These are phyloP conservation scores for Heterobasidion irregulare DNA, from an alignment of 1,284 basidiomycete species.

Conservation along the genomic window DNA sequence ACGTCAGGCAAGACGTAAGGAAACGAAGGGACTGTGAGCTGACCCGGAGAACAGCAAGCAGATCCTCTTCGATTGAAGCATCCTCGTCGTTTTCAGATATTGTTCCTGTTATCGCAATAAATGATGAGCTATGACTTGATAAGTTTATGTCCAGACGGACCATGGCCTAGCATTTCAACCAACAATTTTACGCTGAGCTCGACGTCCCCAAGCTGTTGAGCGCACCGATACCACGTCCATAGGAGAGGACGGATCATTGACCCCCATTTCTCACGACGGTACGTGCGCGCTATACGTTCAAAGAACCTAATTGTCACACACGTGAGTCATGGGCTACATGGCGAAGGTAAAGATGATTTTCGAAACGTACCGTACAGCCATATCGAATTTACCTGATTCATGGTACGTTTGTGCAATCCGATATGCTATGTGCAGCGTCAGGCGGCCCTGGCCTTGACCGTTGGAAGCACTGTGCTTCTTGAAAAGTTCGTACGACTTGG, in stretches of 20 bases:
- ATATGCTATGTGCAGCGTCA: slow-evolving; percentile 81
- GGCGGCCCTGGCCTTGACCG: slow-evolving; percentile 47
- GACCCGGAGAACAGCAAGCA: slow-evolving; percentile 65
- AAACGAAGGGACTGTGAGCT: neutral
- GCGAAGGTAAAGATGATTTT: neutral
- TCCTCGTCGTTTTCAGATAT: slow-evolving; percentile 34
- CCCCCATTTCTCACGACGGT: slow-evolving; percentile 75
- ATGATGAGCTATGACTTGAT: neutral
- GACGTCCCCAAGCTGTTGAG: slow-evolving; percentile 66
- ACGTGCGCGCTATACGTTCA: slow-evolving; percentile 79
- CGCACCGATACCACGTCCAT: slow-evolving; percentile 72
- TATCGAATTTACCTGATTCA: slow-evolving; percentile 68
- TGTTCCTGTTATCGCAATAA: slow-evolving; percentile 11
- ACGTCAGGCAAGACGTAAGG: neutral
- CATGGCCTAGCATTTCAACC: slow-evolving; percentile 75
- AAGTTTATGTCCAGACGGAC: slow-evolving; percentile 29
- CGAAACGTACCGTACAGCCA: slow-evolving; percentile 63
- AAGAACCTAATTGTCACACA: slow-evolving; percentile 57
- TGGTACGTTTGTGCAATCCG: slow-evolving; percentile 81
- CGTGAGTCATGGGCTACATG: neutral
- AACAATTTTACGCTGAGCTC: slow-evolving; percentile 67
- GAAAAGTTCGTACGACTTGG: slow-evolving; percentile 85
- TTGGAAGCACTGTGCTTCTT: slow-evolving; percentile 55
- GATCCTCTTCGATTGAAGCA: slow-evolving; percentile 49
- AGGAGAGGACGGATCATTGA: slow-evolving; percentile 65